Evolutionary conservation across 2,329 filamentous ascomycete species (phyloP), one percentile per base, ranked within the genome.

Genomic region (Hymenoscyphus linearis): DNA sequence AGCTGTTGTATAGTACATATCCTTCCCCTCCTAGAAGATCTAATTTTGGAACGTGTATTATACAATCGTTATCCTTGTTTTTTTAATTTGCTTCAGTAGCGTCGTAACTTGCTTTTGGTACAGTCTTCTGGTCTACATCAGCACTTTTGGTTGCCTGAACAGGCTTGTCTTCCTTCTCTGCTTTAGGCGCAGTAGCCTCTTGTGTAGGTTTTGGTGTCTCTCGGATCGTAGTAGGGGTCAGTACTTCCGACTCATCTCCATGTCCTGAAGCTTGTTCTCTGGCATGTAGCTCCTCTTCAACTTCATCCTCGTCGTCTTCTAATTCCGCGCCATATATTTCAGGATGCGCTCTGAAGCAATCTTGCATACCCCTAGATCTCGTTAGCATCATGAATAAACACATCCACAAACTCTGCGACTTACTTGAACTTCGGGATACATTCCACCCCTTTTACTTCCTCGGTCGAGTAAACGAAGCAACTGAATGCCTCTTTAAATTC

Each of bases 391-490:
- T 62, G 4, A 50, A 16, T 26, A 18, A 6, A 53, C 60, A 57
- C 54, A n/a, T 27, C 13, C 14, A 34, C 12, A 26, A 27, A n/a
- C 14, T 7, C 12, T 12, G 25, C 36, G 53, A 83, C 89, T 54
- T 82, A 95, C 91, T 96, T 93, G 83, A 97, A 97, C 79, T 95
- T 96, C 31, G 96, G 92, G 72, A 97, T 95, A 78, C 93, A 97
- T 74, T 97, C 92, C 80, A 96, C 93, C 57, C 93, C 93, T 85
- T 99, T 99, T 37, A 93, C 93, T 74, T 99, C 95, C 74, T 96
- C 91, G 50, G 85, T 86, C 2, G 91, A 96, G 78, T 88, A 95
- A n/a, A 99, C 92, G 72, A 99, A 99, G 79, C 95, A 99, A 83
- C 92, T 96, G 72, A 99, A 99, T 0, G 95, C 95, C 26, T 87